Percentiles rank a stretch among this genome's conserved stretches.
phyloP scores from a whole-genome alignment of 345 rosid species.

The Camelina laxa region DNA sequence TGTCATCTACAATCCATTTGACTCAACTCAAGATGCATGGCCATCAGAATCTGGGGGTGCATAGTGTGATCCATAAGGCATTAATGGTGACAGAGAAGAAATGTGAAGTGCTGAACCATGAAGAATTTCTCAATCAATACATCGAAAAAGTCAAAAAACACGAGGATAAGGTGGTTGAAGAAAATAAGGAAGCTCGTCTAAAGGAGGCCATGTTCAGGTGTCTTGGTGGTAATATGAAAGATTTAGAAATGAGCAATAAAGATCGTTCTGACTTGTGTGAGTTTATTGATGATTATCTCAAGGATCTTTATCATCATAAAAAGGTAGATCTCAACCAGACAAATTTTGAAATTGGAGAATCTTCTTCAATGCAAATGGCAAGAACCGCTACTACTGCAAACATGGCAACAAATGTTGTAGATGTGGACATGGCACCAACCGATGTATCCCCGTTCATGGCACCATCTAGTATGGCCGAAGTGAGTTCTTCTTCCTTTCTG shows the following conservation, averaged over 20 bases:
- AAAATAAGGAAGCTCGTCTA: background rate
- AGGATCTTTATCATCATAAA: background rate
- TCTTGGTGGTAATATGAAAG: background rate
- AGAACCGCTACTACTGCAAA: background rate
- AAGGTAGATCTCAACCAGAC: background rate
- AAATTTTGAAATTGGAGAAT: background rate
- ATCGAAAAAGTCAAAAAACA: background rate
- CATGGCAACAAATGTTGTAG: background rate
- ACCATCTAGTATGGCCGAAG: background rate
- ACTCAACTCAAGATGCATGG: background rate
- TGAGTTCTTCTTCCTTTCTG: background rate
- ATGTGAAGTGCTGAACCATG: background rate
- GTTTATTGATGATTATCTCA: constrained; percentile 6
- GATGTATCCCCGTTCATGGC: no score
- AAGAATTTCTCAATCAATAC: background rate
- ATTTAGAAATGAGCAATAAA: background rate
- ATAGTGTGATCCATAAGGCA: background rate
- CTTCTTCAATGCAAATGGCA: constrained; percentile 12
- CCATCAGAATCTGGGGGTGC: background rate
- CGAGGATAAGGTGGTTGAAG: background rate
- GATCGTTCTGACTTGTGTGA: background rate
- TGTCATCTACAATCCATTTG: background rate
- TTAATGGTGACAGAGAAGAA: background rate
- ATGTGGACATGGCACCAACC: background rate
- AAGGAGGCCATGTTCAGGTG: constrained; percentile 4